Base-by-base conservation (phyloP, 2,329 filamentous ascomycete genomes). In the Sarocladium oryzae region DNA sequence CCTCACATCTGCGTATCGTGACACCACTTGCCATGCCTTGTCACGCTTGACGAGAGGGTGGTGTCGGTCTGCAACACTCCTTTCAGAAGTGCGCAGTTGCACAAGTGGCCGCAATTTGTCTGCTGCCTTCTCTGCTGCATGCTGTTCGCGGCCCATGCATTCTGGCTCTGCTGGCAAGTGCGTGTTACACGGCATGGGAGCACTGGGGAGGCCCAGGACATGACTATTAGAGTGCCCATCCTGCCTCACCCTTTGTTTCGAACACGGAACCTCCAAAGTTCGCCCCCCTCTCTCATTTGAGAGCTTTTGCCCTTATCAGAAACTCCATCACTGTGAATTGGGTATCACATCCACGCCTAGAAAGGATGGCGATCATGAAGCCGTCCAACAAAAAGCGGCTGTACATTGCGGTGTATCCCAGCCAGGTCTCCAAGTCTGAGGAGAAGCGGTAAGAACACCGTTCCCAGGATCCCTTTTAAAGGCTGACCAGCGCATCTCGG, bases 341-440 rank as follows among this genome's bases (percentile, higher is more conserved):
- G 7, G 13, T 7, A 7, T 30, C 28, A 13, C 28, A 7, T 30
- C 28, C 7, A 30, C 7, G 28, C 13, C 28, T 7, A 30, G 28
- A 13, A 30, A 30, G 28, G 28, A 36, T 49, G 30, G 30, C 21
- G 8, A 49, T 36, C 11, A 23, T 49, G 24, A 36, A 37, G 46
- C 8, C 24, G 18, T 49, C 46, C 46, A 49, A 49, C 20, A 49
- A 49, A 32, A 49, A 49, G 32, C 46, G 46, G 21, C 18, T 49
- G 32, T 49, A 49, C 18, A n/a, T 49, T 24, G 46, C 33, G 8
- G 32, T 36, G 30, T 49, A 49, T n/a, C 33, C 46, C 4, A 49
- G 46, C 23, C 30, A 28, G 9, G 21, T 49, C 21, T 30, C 36
- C n/a, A 49, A 49, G 32, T 15, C 16, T 15, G 46, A 49, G 5